Conservation (phyloP, 805 yeast genomes). For the Candida chauliodis region DNA sequence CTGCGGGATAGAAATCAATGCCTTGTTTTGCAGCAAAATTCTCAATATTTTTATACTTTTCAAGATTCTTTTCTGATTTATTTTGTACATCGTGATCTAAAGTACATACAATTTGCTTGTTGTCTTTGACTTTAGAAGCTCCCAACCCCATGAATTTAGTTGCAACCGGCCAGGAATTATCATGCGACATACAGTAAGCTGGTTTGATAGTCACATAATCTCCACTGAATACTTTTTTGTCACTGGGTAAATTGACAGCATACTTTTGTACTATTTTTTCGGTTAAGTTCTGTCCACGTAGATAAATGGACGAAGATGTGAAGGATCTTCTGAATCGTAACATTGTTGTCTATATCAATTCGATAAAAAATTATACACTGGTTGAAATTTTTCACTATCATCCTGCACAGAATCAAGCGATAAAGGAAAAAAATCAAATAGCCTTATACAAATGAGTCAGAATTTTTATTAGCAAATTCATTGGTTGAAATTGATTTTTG, state of each 20-base stretch:
- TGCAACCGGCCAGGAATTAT: conserved; percentile 99
- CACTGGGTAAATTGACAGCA: conserved; percentile 70
- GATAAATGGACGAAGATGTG: conserved; percentile 15
- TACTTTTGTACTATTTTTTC: conserved; percentile 94
- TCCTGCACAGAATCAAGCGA: conserved; percentile 2
- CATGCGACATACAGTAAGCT: conserved; percentile 98
- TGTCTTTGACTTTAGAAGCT: conserved; percentile 76
- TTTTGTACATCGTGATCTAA: conserved; percentile 98
- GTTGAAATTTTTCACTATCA: neutral
- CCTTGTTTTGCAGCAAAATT: conserved; percentile 87
- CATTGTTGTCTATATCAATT: too few relatives aligned
- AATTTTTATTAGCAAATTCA: conserved; percentile 1
- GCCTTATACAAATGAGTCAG: conserved; percentile 8
- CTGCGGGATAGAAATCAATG: conserved; percentile 96
- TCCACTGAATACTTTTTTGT: conserved; percentile 77
- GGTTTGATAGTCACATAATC: conserved; percentile 95
- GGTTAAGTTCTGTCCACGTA: conserved; percentile 76
- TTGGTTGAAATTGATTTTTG: neutral
- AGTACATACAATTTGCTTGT: conserved; percentile 91
- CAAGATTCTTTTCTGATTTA: conserved; percentile 80
- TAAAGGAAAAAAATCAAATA: conserved; percentile 4
- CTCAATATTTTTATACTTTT: conserved; percentile 85
- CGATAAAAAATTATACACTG: too few relatives aligned
- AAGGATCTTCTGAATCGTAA: conserved; percentile 15
- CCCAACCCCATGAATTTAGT: conserved; percentile 94